Conservation (phyloP, 2,329 filamentous ascomycete species). For the Aspergillus sp. region DNA sequence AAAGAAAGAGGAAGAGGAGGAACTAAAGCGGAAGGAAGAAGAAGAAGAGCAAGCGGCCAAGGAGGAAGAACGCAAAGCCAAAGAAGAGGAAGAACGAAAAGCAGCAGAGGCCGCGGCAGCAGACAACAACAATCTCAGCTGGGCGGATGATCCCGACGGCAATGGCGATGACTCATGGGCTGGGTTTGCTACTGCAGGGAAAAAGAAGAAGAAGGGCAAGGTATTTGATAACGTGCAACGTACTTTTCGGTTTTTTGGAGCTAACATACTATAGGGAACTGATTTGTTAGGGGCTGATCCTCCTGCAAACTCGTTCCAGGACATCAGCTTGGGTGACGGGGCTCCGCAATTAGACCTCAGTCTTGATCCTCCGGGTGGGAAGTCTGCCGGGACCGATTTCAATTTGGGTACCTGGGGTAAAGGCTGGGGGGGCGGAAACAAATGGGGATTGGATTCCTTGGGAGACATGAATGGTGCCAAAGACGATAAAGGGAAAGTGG, state of each 20-base stretch:
- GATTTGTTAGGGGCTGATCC: constrained; percentile 37
- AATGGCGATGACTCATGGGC: constrained; percentile 55
- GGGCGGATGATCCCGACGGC: constrained; percentile 45
- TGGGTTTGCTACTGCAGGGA: constrained; percentile 48
- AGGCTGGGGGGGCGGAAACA: constrained; percentile 56
- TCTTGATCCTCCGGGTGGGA: constrained; percentile 49
- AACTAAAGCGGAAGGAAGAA: constrained; percentile 27
- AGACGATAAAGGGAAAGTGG: constrained; percentile 30
- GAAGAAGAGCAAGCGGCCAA: constrained; percentile 25
- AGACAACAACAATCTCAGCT: constrained; percentile 38
- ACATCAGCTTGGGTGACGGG: constrained; percentile 65
- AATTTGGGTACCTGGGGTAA: constrained; percentile 61
- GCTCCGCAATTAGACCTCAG: constrained; percentile 59
- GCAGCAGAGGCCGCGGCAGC: constrained; percentile 29
- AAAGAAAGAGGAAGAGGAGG: constrained; percentile 31
- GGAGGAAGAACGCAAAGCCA: constrained; percentile 24
- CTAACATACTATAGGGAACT: constrained; percentile 20
- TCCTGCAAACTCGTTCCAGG: constrained; percentile 59
- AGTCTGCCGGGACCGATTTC: constrained; percentile 38
- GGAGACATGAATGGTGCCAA: constrained; percentile 24
- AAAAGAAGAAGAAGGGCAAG: constrained; percentile 58
- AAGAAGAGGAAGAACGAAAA: constrained; percentile 29
- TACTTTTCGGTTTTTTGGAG: not conserved
- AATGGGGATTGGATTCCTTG: constrained; percentile 45
- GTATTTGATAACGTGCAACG: constrained; percentile 32